Conservation (phyloP, 2,329 filamentous ascomycete species). For the Exophiala mesophila region DNA sequence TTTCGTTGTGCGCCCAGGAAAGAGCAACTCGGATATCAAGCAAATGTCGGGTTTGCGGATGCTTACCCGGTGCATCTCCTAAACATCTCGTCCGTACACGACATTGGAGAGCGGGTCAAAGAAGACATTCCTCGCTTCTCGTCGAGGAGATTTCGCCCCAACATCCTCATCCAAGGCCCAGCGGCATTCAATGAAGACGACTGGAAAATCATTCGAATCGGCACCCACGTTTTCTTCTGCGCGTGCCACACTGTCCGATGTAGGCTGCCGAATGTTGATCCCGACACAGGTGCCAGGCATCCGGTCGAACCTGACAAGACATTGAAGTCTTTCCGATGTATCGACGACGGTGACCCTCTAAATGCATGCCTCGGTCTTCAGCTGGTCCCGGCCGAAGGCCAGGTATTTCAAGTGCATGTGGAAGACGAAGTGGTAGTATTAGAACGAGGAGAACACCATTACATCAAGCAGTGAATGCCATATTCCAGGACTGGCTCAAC, state of each 20-base stretch:
- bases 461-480: constrained; percentile 35
- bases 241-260: constrained; percentile 47
- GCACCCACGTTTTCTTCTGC: constrained; percentile 24
- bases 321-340: constrained; percentile 45
- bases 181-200: constrained; percentile 52
- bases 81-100: constrained; percentile 50
- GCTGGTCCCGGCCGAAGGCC: constrained; percentile 31
- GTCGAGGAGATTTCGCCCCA: constrained; percentile 53
- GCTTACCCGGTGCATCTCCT: constrained; percentile 56
- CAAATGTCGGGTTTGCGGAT: constrained; percentile 53
- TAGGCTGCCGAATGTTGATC: constrained; percentile 56
- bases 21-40: constrained; percentile 48
- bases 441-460: constrained; percentile 40
- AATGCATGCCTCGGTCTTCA: constrained; percentile 53
- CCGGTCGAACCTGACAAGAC: constrained; percentile 44
- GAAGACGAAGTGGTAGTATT: constrained; percentile 38
- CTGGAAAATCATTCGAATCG: constrained; percentile 51
- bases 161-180: constrained; percentile 53
- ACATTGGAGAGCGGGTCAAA: constrained; percentile 43
- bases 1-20: constrained; percentile 51
- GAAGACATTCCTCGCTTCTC: constrained; percentile 41
- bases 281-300: constrained; percentile 49
- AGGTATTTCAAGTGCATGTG: constrained; percentile 28
- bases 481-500: too few relatives aligned
- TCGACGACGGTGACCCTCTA: constrained; percentile 47